phyloP scores from a whole-genome alignment of 768 basidiomycete genomes.

The Hydnum rufescens region DNA sequence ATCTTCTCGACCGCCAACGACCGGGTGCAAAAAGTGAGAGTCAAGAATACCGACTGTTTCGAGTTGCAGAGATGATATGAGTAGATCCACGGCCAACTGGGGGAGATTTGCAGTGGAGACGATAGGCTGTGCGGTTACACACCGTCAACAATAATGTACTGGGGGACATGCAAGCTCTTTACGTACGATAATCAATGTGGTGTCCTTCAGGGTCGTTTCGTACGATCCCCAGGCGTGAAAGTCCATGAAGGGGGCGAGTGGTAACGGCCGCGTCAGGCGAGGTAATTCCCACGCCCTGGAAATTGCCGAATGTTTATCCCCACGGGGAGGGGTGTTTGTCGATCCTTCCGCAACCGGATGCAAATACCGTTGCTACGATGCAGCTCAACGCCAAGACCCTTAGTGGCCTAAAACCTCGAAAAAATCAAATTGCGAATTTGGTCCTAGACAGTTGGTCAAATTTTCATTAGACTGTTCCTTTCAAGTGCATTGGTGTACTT shows the following conservation, averaged over 20 bases:
- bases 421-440: no score
- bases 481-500: no score
- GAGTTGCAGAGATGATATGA: slow-evolving; percentile 47
- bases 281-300: no score
- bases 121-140: slow-evolving; percentile 28
- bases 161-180: neutral
- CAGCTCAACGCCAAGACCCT: no score
- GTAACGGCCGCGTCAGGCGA: no score
- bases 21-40: slow-evolving; percentile 40
- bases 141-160: neutral
- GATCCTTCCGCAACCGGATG: no score
- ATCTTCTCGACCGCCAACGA: slow-evolving; percentile 53
- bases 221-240: neutral
- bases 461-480: no score
- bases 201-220: neutral
- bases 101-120: slow-evolving; percentile 67
- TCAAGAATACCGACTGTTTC: slow-evolving; percentile 43
- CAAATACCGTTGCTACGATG: no score
- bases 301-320: no score
- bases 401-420: no score
- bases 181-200: neutral
- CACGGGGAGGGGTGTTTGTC: no score
- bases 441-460: no score
- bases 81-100: slow-evolving; percentile 58
- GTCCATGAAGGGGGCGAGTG: neutral